Evolutionary conservation across 164 flowering plant species (phyloP), one percentile per base, ranked within the genome.

Genomic region (Magnolia kwangsiensis): DNA sequence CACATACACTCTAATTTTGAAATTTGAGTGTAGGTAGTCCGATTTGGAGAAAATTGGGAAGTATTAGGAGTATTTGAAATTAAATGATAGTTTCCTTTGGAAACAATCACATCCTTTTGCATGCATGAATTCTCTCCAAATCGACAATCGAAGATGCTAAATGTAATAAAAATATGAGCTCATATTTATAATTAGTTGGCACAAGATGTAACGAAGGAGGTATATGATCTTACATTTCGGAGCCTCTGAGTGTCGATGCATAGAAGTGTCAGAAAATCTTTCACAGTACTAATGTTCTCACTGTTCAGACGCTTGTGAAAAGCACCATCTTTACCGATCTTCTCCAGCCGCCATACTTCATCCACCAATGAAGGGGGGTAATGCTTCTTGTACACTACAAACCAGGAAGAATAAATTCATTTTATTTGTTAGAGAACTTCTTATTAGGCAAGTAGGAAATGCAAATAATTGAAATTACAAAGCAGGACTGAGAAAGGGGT

Each of bases 281-380:
- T 88, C 75, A 90, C 96, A 29, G 89, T 77, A 63, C 73, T 76
- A 81, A 91, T 85, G 69, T 84, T 83, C 16, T 80, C 83, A 63
- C 49, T 82, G 77, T 72, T 85, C 69, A 91, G 82, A 80, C 86
- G 89, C 85, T 90, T 90, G 77, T 91, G 97, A 68, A 92, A 90
- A 74, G 94, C 83, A 37, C 94, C 97, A 78, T 90, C 97, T 82
- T 92, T 92, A 49, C 94, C 94, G 79, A 92, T 89, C 86, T 90
- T 92, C 80, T 90, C 97, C 76, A 92, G 81, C 80, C 94, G 89
- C 97, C 97, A 92, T 27, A 92, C 97, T 18, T 92, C 97, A 84
- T 92, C 94, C 75, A 27, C 73, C 65, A 92, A 78, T 50, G 89
- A 86, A 69, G 94, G 97, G 50, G 97, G 97, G 75, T 92, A 86